Evolutionary conservation across 2,329 filamentous ascomycete genomes (phyloP), one percentile per base, ranked within the genome.

Genomic region (Lasiodiplodia hormozganensis): DNA sequence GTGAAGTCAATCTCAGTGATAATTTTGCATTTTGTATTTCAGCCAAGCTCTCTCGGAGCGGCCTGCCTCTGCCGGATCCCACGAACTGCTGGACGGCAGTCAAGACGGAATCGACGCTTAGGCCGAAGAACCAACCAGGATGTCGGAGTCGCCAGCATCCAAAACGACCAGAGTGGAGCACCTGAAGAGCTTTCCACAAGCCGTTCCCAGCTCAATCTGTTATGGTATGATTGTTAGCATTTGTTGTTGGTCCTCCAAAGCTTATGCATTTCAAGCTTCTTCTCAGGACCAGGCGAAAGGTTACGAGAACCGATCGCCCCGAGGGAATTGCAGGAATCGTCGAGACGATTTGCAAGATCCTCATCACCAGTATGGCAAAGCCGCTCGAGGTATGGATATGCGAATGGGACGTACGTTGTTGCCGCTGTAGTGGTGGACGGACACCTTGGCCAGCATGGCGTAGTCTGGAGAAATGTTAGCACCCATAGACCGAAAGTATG

Each of bases 351-450:
- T 34, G 31, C 31, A 34, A 34, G 31, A 34, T 34, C 31, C 8
- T 34, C 31, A 34, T 34, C 31, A 34, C 31, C 31, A 34, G 31
- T 34, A 34, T 34, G 31, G 31, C 31, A 34, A 75, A 76, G 76
- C 80, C 76, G 77, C 78, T 74, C 73, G 75, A 73, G 79, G 77
- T 75, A 73, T 68, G 74, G 6, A 21, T 23, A 2, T 0, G n/a
- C 21, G 49, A n/a, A 23, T 23, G n/a, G 49, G 12, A 93, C 95
- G 91, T 91, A 98, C 95, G 90, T 98, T 98, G 91, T 96, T 97
- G 79, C 96, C 95, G 76, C 88, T 89, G 87, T 97, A 98, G 89
- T 98, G 96, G 89, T 98, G 95, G 79, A 98, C 95, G 74, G 92
- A 90, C 78, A 91, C 93, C 90, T 98, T 97, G 83, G 90, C 36